A percentile compares a stretch with the other conserved stretches of the same genome.
phyloP scores from a whole-genome alignment of 768 basidiomycete species.

The Tulasnella sp. region DNA sequence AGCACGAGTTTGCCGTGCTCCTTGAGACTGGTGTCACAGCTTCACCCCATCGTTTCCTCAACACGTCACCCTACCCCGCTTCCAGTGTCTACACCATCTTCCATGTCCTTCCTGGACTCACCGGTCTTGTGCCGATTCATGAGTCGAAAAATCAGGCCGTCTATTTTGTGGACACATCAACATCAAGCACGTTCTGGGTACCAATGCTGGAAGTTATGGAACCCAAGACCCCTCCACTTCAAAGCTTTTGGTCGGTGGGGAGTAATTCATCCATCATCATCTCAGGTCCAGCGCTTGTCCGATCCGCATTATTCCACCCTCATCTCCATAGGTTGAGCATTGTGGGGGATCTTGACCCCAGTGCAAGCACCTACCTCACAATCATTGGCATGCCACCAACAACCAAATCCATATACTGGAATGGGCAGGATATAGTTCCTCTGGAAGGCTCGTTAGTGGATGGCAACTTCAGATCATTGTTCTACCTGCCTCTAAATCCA shows the following conservation, averaged over 20 bases:
- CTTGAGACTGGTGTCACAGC: slow-evolving; percentile 46
- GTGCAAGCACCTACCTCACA: slow-evolving; percentile 54
- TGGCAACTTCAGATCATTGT: not conserved
- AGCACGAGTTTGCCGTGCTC: slow-evolving; percentile 57
- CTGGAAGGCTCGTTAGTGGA: not conserved
- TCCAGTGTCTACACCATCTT: slow-evolving; percentile 50
- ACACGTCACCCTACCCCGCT: slow-evolving; percentile 29
- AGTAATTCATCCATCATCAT: slow-evolving; percentile 67
- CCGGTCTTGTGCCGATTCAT: slow-evolving; percentile 64
- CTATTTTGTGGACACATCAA: slow-evolving; percentile 65
- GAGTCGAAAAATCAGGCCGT: slow-evolving; percentile 70
- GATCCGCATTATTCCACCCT: slow-evolving; percentile 46
- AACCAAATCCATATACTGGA: slow-evolving; percentile 65
- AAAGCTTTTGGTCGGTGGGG: slow-evolving; percentile 72
- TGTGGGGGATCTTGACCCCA: slow-evolving; percentile 61
- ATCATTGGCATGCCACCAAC: slow-evolving; percentile 60
- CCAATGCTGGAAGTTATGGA: slow-evolving; percentile 56
- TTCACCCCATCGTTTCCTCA: not conserved
- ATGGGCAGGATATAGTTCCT: slow-evolving; percentile 53
- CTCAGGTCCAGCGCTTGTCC: slow-evolving; percentile 54
- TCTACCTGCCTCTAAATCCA: not conserved
- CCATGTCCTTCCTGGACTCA: slow-evolving; percentile 58
- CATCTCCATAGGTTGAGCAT: slow-evolving; percentile 54
- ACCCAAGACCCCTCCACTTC: slow-evolving; percentile 43
- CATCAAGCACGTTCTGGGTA: slow-evolving; percentile 75